Base-by-base conservation (phyloP, 352 stramenopile genomes). In the Globisporangium sylvaticum region DNA sequence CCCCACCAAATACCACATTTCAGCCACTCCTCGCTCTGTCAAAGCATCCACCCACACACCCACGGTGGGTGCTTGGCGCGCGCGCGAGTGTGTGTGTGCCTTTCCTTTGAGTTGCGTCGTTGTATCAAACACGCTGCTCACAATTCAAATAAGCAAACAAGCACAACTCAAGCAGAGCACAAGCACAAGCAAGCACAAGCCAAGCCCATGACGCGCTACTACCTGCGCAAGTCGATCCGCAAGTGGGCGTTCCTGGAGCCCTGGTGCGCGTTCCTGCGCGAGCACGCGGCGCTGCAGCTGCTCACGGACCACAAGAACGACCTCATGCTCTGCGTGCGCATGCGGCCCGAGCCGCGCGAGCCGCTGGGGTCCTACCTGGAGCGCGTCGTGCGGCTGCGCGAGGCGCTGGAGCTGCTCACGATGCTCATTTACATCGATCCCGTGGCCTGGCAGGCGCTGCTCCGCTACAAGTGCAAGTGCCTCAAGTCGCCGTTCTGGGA, bases 191-290 rank as follows among this genome's bases (percentile, higher is more conserved):
- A 42, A 42, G n/a, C n/a, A 9, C 34, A 42, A 42, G 34, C 9
- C 32, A 7, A 24, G n/a, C 10, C 5, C 32, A 62, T 62, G 56
- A 62, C 56, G 34, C 56, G 56, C 32, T 62, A 62, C 32, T 62
- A 62, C 56, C 32, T 62, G 37, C 57, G 57, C 57, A 54, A 63
- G 57, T 34, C 57, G 37, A 63, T 63, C 57, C 57, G 57, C 34
- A 39, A 39, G 34, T 63, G 57, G 57, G 57, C 57, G 57, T 63
- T 63, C 37, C 37, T 63, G n/a, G 56, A 62, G 56, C 56, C 56
- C 32, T 62, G 56, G 56, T 62, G 56, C 34, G 56, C 56, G 4
- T 62, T 62, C 34, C 32, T 62, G 56, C 57, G 57, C 24, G 29
- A 32, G 29, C 29, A 31, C 29, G 22, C 22, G 22, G 29, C 14